phyloP scores from a whole-genome alignment of 169 alveolate genomes.

The Plasmodium gaboni region DNA sequence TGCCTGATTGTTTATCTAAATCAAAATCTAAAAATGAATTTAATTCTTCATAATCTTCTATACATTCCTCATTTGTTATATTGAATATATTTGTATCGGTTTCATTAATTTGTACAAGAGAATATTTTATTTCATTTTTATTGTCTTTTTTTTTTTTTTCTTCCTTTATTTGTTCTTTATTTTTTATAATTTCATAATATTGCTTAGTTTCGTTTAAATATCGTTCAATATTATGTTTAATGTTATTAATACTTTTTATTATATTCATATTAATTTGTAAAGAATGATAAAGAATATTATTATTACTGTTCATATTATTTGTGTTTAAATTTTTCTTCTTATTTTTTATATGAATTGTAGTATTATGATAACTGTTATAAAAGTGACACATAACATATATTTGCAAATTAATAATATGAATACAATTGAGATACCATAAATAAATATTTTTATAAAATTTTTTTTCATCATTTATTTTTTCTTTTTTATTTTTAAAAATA shows the following conservation, averaged over 20 bases:
- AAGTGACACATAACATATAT: slow-evolving; percentile 22
- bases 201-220: background rate
- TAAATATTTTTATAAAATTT: slow-evolving; percentile 8
- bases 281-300: slow-evolving; percentile 8
- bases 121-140: background rate
- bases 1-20: slow-evolving; percentile 43
- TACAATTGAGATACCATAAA: slow-evolving; percentile 38
- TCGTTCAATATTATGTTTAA: background rate
- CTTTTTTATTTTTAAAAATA: slow-evolving; percentile 17
- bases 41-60: slow-evolving; percentile 51
- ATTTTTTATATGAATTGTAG: slow-evolving; percentile 35
- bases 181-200: background rate
- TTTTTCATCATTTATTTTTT: background rate
- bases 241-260: slow-evolving; percentile 8
- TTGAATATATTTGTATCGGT: background rate
- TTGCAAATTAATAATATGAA: slow-evolving; percentile 17
- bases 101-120: background rate
- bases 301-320: slow-evolving; percentile 7
- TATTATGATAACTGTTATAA: slow-evolving; percentile 46
- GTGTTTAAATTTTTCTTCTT: slow-evolving; percentile 15
- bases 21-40: slow-evolving; percentile 46
- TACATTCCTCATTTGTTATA: slow-evolving; percentile 13
- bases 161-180: background rate
- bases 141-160: slow-evolving; percentile 1
- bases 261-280: slow-evolving; percentile 3